Conservation (phyloP, 2,329 filamentous ascomycete species). For the Albifimbria verrucaria region DNA sequence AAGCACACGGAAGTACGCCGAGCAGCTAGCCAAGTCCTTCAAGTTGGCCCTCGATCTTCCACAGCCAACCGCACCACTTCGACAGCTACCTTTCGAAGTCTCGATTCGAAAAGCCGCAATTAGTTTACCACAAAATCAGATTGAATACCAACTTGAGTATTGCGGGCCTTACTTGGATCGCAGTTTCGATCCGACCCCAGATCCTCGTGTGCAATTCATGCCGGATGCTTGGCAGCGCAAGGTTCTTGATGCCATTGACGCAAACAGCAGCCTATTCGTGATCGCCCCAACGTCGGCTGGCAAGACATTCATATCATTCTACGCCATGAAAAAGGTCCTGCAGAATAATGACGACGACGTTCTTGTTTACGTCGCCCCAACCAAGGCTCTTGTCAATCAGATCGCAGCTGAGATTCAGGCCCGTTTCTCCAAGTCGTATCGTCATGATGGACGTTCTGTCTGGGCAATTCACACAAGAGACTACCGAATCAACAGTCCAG, state of each 20-base stretch:
- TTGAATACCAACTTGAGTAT: slow-evolving; percentile 61
- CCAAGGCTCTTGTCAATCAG: slow-evolving; percentile 79
- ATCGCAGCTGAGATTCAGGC: slow-evolving; percentile 77
- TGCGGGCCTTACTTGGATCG: slow-evolving; percentile 73
- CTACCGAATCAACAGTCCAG: slow-evolving; percentile 70
- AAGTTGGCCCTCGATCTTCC: background rate
- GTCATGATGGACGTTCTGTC: slow-evolving; percentile 58
- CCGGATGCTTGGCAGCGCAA: slow-evolving; percentile 75
- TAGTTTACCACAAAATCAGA: background rate
- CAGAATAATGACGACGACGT: slow-evolving; percentile 66
- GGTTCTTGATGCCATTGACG: slow-evolving; percentile 71
- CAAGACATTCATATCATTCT: slow-evolving; percentile 83
- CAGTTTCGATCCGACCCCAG: slow-evolving; percentile 65
- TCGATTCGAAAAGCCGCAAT: slow-evolving; percentile 1
- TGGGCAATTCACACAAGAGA: slow-evolving; percentile 80
- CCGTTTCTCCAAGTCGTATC: slow-evolving; percentile 66
- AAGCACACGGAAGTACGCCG: background rate
- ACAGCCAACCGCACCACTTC: background rate
- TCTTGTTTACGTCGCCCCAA: slow-evolving; percentile 76
- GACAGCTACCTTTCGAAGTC: background rate
- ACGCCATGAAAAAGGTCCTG: slow-evolving; percentile 76
- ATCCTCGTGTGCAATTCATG: slow-evolving; percentile 65
- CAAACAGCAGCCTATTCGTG: slow-evolving; percentile 66
- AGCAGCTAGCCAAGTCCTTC: background rate
- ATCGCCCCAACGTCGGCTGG: slow-evolving; percentile 76